Evolutionary conservation across 495 filamentous ascomycete genomes (phyloP).

Genomic region (Podospora pseudocomata): DNA sequence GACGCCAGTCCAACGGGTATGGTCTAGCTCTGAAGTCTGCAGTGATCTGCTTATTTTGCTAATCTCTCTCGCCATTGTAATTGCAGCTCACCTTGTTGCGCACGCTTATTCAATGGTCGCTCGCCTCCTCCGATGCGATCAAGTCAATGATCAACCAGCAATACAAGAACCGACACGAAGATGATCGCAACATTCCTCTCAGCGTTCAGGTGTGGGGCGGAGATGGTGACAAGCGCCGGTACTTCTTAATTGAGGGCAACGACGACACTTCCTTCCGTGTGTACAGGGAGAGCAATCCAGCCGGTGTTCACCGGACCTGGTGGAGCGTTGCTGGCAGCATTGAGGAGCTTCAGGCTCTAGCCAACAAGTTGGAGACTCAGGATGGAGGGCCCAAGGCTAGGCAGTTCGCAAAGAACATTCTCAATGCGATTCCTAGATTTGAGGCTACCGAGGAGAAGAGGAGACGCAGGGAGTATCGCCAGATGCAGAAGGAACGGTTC

Average conservation of each 20-base stretch:
- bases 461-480: conserved; percentile 85
- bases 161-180: conserved; percentile 89
- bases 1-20: conserved; percentile 74
- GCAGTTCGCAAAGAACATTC: conserved; percentile 70
- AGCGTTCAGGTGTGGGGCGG: conserved; percentile 93
- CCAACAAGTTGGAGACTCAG: conserved; percentile 64
- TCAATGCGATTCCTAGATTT: conserved; percentile 83
- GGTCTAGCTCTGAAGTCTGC: conserved; percentile 25
- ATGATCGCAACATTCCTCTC: conserved; percentile 87
- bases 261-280: conserved; percentile 92
- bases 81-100: conserved; percentile 71
- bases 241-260: conserved; percentile 89
- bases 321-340: conserved; percentile 88
- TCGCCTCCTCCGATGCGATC: conserved; percentile 84
- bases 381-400: conserved; percentile 78
- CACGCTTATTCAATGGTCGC: conserved; percentile 79
- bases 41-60: not conserved
- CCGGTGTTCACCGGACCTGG: conserved; percentile 74
- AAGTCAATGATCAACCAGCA: conserved; percentile 75
- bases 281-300: conserved; percentile 91
- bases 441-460: conserved; percentile 96
- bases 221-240: conserved; percentile 85
- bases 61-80: not conserved
- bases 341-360: conserved; percentile 73
- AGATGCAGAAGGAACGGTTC: conserved; percentile 81